phyloP scores from a whole-genome alignment of 108 stramenopile species.

The Nannochloropsis gaditana region DNA sequence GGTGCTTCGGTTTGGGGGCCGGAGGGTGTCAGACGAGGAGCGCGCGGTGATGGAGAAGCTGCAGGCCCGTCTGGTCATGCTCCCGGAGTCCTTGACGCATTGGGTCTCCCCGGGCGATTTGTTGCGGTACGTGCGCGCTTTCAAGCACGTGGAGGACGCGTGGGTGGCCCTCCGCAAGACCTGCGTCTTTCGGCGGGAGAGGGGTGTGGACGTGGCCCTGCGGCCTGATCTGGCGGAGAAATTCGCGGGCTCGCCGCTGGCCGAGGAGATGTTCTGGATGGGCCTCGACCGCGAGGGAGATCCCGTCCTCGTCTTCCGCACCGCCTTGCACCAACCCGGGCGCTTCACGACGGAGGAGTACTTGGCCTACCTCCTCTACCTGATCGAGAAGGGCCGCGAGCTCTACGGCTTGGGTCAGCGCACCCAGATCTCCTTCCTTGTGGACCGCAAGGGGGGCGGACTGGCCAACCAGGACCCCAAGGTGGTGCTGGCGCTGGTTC shows the following conservation, averaged over 20 bases:
- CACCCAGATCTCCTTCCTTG: not conserved
- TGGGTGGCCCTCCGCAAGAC: not conserved
- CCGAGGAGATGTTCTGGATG: not conserved
- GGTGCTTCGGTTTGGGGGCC: not conserved
- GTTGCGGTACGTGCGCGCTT: not conserved
- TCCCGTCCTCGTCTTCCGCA: not conserved
- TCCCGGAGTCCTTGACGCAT: not conserved
- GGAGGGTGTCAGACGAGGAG: not conserved
- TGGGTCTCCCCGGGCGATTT: conserved; percentile 10
- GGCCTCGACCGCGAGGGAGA: not conserved
- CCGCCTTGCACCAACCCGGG: not conserved
- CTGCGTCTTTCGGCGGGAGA: not conserved
- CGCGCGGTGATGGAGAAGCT: not conserved
- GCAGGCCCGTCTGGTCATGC: not conserved
- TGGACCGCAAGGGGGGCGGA: not conserved
- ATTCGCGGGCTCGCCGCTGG: not conserved
- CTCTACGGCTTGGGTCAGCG: not conserved
- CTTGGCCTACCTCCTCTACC: not conserved
- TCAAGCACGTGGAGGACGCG: not conserved
- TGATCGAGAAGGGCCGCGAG: not conserved
- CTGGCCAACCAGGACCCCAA: not conserved
- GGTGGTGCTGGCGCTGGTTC: not conserved
- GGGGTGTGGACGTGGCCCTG: not conserved
- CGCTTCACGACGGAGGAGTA: not conserved
- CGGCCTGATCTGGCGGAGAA: not conserved